Percentiles rank a stretch among this genome's conserved stretches.
Conservation (phyloP, 495 filamentous ascomycete genomes). For the Penicillium herquei region DNA sequence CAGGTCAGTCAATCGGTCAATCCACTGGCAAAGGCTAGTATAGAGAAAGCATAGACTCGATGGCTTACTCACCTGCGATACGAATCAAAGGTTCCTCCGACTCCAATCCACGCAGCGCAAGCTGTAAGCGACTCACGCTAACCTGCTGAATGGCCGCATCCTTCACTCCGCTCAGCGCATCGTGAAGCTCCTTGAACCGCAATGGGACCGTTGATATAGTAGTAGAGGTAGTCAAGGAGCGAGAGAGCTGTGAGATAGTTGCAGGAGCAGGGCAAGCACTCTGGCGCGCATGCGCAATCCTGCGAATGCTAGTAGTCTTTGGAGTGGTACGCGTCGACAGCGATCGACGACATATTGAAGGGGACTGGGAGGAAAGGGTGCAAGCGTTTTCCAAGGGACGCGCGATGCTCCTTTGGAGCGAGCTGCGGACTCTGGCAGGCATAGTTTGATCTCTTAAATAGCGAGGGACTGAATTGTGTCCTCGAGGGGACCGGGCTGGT, state of each 20-base stretch:
- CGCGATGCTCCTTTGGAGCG: slow-evolving; percentile 38
- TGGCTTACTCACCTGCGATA: slow-evolving; percentile 55
- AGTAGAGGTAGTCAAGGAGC: slow-evolving; percentile 26
- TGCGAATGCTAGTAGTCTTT: slow-evolving; percentile 6
- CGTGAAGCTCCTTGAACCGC: slow-evolving; percentile 53
- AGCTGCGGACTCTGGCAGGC: slow-evolving; percentile 41
- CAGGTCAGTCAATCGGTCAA: not conserved
- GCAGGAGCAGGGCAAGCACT: slow-evolving; percentile 4
- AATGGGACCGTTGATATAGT: slow-evolving; percentile 26
- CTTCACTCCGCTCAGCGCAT: slow-evolving; percentile 60
- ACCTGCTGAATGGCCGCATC: slow-evolving; percentile 61
- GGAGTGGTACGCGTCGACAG: slow-evolving; percentile 28
- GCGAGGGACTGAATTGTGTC: slow-evolving; percentile 8
- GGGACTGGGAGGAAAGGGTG: slow-evolving; percentile 41
- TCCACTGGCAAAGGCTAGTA: not conserved
- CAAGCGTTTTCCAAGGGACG: slow-evolving; percentile 21
- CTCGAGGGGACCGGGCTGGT: slow-evolving; percentile 3
- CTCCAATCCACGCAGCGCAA: slow-evolving; percentile 76
- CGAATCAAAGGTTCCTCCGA: slow-evolving; percentile 64
- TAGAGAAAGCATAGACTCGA: not conserved
- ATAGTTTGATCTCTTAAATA: slow-evolving; percentile 23
- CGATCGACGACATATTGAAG: slow-evolving; percentile 34
- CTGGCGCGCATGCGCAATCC: slow-evolving; percentile 10
- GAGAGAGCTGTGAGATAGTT: not conserved
- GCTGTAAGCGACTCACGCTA: slow-evolving; percentile 72